Conservation (phyloP, 345 rosid species). For the Murraya koenigii region DNA sequence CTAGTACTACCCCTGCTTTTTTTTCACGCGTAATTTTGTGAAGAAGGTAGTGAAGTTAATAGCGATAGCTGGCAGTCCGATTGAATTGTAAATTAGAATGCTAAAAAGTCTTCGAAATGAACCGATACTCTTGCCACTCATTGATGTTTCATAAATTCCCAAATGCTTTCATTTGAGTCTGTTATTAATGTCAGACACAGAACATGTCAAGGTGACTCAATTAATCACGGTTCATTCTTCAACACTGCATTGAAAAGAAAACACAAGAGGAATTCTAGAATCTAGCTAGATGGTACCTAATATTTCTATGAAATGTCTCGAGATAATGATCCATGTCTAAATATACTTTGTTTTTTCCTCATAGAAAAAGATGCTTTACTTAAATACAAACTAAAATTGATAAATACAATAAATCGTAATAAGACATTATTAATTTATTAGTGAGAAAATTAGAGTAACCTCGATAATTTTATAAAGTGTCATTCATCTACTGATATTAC, state of each 20-base stretch:
- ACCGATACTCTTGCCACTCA: slow-evolving; percentile 11
- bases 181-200: no score
- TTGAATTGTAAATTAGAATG: neutral
- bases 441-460: no score
- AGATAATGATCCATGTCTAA: no score
- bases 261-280: slow-evolving; percentile 4
- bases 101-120: neutral
- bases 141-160: neutral
- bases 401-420: no score
- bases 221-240: neutral
- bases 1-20: neutral
- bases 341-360: no score
- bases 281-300: neutral
- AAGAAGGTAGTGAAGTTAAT: neutral
- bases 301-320: neutral
- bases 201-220: neutral
- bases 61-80: neutral
- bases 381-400: no score
- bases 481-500: no score
- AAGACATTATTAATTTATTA: no score
- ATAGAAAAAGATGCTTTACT: no score
- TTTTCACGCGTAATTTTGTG: neutral
- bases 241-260: neutral
- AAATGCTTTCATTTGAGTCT: neutral
- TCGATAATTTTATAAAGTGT: no score